Evolutionary conservation across 768 basidiomycete genomes (phyloP).

Genomic region (Tylopilus plumbeoviolaceoides): DNA sequence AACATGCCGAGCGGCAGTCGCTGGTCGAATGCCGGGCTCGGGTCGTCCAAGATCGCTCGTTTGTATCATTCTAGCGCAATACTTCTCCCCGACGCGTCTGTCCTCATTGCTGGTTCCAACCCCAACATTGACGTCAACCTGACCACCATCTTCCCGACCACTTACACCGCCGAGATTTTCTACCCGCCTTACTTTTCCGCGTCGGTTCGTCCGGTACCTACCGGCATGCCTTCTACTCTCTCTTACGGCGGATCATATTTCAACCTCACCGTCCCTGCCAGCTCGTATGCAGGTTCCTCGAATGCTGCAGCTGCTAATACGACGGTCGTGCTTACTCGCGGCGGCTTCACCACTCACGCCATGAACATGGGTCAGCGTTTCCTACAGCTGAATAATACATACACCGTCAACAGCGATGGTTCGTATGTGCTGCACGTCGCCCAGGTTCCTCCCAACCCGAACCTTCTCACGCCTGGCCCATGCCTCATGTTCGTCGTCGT

Average conservation of each 20-base stretch:
- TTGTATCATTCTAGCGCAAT: constrained; percentile 92
- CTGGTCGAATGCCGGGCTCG: constrained; percentile 69
- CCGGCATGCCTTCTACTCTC: constrained; percentile 69
- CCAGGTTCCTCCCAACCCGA: constrained; percentile 80
- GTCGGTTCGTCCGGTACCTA: constrained; percentile 60
- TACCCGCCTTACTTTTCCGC: constrained; percentile 88
- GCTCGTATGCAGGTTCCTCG: constrained; percentile 59
- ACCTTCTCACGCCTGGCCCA: constrained; percentile 88
- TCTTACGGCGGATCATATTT: constrained; percentile 83
- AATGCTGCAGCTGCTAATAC: constrained; percentile 73
- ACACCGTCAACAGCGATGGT: constrained; percentile 73
- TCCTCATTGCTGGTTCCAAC: constrained; percentile 90
- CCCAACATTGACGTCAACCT: constrained; percentile 85
- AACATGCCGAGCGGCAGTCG: constrained; percentile 64
- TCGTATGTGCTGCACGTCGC: constrained; percentile 76
- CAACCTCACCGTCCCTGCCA: constrained; percentile 65
- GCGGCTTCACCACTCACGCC: constrained; percentile 81
- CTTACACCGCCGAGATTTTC: constrained; percentile 82
- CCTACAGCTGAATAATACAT: constrained; percentile 82
- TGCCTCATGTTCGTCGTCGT: constrained; percentile 80
- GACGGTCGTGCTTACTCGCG: constrained; percentile 75
- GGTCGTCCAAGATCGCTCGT: constrained; percentile 64
- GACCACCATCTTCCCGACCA: constrained; percentile 64
- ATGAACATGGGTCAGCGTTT: constrained; percentile 91
- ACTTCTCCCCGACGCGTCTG: constrained; percentile 80